A percentile compares a stretch with the other conserved stretches of the same genome.
Conservation (phyloP, 2,329 filamentous ascomycete species). For the Sporothrix pallida region DNA sequence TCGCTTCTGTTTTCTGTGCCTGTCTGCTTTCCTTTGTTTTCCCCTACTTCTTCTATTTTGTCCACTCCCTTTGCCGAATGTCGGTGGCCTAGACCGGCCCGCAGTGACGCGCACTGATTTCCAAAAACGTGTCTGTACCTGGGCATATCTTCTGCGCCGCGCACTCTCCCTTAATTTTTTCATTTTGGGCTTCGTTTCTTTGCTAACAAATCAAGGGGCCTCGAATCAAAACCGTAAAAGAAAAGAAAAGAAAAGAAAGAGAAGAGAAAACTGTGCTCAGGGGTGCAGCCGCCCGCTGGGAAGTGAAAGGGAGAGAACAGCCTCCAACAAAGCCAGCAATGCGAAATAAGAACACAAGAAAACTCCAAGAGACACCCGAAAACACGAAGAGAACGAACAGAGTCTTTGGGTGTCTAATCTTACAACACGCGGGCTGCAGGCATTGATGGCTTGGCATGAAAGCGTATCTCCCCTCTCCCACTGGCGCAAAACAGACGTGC, state of each 20-base stretch:
- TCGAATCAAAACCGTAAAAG: no score
- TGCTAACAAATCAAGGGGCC: not conserved
- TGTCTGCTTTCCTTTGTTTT: not conserved
- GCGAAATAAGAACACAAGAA: not conserved
- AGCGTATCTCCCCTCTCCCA: constrained; percentile 11
- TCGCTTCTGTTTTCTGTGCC: not conserved
- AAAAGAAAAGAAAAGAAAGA: not conserved
- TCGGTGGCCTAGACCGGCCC: not conserved
- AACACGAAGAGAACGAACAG: no score
- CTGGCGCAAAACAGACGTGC: not conserved
- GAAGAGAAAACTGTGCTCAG: not conserved
- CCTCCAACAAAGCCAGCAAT: not conserved
- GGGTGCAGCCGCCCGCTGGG: not conserved
- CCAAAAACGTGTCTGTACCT: constrained; percentile 8
- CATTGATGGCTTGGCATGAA: constrained; percentile 19
- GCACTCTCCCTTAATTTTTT: not conserved
- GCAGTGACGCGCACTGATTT: not conserved
- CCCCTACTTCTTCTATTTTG: not conserved
- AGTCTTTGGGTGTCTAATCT: not conserved
- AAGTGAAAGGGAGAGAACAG: no score
- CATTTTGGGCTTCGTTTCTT: not conserved
- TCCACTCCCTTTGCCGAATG: constrained; percentile 13
- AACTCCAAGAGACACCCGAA: no score
- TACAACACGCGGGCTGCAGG: constrained; percentile 18
- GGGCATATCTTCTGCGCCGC: constrained; percentile 12